Conservation (phyloP, 2,329 filamentous ascomycete species). For the Paraconiothyrium brasiliense region DNA sequence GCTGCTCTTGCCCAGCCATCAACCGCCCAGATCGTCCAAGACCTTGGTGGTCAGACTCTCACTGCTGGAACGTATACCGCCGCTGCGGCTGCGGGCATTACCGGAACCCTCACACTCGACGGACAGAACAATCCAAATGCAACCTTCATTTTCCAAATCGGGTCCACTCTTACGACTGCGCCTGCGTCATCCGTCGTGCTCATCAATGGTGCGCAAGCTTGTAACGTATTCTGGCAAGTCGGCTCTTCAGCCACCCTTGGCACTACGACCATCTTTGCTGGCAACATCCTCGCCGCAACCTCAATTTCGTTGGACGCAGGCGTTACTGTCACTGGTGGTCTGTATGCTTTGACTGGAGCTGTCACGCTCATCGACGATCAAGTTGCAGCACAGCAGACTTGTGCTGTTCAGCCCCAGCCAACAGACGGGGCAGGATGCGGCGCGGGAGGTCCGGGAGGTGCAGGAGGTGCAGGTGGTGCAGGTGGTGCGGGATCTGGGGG, state of each 20-base stretch:
- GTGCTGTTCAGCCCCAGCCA: not conserved
- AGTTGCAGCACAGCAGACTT: conserved; percentile 8
- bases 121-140: conserved; percentile 21
- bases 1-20: not conserved
- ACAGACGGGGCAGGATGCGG: no score
- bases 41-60: not conserved
- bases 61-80: conserved; percentile 8
- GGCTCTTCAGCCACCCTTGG: conserved; percentile 23
- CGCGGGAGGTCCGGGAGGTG: no score
- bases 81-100: conserved; percentile 14
- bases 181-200: conserved; percentile 17
- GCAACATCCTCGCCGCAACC: conserved; percentile 20
- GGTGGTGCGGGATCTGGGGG: no score
- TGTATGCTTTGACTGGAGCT: conserved; percentile 22
- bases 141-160: conserved; percentile 25
- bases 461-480: no score
- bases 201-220: conserved; percentile 24
- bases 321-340: conserved; percentile 18
- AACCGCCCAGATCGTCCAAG: not conserved
- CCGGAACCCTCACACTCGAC: conserved; percentile 22
- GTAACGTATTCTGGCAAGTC: conserved; percentile 25
- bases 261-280: conserved; percentile 17
- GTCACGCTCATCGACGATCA: conserved; percentile 22
- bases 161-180: conserved; percentile 21
- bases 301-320: conserved; percentile 18